Evolutionary conservation across 2,329 filamentous ascomycete genomes (phyloP).

Genomic region (Helotiales sp.): DNA sequence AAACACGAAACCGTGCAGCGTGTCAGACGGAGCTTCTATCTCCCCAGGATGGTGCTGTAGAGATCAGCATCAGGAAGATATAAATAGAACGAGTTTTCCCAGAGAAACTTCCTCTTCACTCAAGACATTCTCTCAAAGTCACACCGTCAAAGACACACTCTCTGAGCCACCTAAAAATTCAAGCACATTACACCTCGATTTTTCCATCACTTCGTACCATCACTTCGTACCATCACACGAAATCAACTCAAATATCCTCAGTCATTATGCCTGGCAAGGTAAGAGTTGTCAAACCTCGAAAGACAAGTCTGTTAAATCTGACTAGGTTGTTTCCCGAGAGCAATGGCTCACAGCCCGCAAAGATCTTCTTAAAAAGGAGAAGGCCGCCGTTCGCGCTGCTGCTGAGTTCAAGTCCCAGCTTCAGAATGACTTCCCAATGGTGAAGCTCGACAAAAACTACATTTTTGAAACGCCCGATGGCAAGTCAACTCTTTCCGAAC

Average conservation of each 20-base stretch:
- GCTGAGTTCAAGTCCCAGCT: conserved; percentile 43
- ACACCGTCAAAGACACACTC: background rate
- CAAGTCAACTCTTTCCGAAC: conserved; percentile 39
- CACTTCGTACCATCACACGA: background rate
- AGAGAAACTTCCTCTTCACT: background rate
- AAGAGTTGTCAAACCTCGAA: background rate
- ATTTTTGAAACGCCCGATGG: conserved; percentile 44
- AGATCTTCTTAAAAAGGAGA: conserved; percentile 45
- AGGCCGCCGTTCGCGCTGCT: conserved; percentile 41
- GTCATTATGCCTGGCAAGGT: conserved; percentile 34
- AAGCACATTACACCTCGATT: background rate
- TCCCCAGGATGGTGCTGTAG: background rate
- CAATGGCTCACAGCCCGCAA: conserved; percentile 46
- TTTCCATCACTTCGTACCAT: background rate
- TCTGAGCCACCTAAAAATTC: background rate
- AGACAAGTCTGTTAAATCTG: background rate
- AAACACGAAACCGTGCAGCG: conserved; percentile 18
- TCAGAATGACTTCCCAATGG: conserved; percentile 47
- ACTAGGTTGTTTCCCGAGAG: conserved; percentile 42
- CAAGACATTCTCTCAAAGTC: background rate
- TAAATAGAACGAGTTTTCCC: conserved; percentile 4
- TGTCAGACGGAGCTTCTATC: conserved; percentile 18
- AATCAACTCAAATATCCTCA: background rate
- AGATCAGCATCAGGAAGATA: background rate
- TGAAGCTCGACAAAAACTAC: conserved; percentile 46